phyloP scores from a whole-genome alignment of 148 eudicot species.

The Pouteria glomerata region DNA sequence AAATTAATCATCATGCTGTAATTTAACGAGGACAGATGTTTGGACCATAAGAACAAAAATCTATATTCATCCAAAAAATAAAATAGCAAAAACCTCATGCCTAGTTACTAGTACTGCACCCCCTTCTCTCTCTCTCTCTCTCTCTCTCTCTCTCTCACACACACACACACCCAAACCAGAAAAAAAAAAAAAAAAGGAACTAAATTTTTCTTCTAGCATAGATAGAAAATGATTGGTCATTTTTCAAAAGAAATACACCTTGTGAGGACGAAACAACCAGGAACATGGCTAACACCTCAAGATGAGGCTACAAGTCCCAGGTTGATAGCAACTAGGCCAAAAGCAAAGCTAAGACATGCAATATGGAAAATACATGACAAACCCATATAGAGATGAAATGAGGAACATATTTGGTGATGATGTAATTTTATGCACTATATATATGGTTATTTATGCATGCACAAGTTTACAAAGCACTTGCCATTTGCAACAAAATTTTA shows the following conservation, averaged over 20 bases:
- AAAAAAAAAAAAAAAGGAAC: no score
- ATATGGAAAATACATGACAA: background rate
- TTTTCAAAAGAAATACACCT: background rate
- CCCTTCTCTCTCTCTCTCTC: background rate
- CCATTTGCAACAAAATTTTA: background rate
- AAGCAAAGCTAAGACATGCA: background rate
- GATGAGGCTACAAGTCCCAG: background rate
- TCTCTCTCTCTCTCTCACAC: background rate
- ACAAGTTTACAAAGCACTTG: background rate
- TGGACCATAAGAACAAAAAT: background rate
- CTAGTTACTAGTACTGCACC: background rate
- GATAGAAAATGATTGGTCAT: background rate
- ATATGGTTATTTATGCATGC: background rate
- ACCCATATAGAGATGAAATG: background rate
- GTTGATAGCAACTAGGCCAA: background rate
- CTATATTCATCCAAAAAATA: no score
- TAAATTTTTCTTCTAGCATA: no score
- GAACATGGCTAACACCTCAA: background rate
- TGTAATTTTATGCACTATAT: background rate
- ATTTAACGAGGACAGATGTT: background rate
- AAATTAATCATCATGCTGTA: background rate
- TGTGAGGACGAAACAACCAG: no score
- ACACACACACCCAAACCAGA: no score
- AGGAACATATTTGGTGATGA: background rate
- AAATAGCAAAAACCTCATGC: background rate